phyloP scores from a whole-genome alignment of 2,329 filamentous ascomycete genomes.

The Alternaria alternata region DNA sequence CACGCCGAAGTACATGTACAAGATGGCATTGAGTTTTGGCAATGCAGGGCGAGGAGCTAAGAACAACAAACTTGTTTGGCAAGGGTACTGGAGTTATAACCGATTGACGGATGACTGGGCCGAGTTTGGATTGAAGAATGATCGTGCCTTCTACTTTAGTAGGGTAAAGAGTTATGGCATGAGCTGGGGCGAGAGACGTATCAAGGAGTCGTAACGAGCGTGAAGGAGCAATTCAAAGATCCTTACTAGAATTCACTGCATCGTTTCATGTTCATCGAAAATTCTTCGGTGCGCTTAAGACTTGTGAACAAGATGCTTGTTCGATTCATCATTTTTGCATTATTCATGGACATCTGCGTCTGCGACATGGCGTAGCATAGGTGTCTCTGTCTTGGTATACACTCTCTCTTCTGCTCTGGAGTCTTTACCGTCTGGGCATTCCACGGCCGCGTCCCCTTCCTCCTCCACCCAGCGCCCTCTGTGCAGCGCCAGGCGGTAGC shows the following conservation, averaged over 20 bases:
- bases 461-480: slow-evolving; percentile 79
- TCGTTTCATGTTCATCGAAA: background rate
- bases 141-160: slow-evolving; percentile 68
- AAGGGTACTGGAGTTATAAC: slow-evolving; percentile 91
- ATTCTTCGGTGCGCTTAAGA: background rate
- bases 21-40: slow-evolving; percentile 78
- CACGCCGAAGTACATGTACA: slow-evolving; percentile 80
- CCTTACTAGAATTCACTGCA: background rate
- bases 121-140: slow-evolving; percentile 74
- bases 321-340: slow-evolving; percentile 33
- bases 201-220: slow-evolving; percentile 8
- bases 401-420: slow-evolving; percentile 6
- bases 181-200: slow-evolving; percentile 36
- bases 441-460: slow-evolving; percentile 68
- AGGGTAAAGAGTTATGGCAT: slow-evolving; percentile 68
- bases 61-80: slow-evolving; percentile 90
- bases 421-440: slow-evolving; percentile 78
- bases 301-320: background rate
- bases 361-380: slow-evolving; percentile 13
- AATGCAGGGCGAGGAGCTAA: slow-evolving; percentile 67
- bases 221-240: background rate
- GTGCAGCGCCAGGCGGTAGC: slow-evolving; percentile 72
- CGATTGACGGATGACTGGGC: slow-evolving; percentile 88
- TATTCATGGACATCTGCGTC: slow-evolving; percentile 45
- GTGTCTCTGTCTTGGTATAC: slow-evolving; percentile 36